Base-by-base conservation (phyloP, 495 filamentous ascomycete species). In the Thermothielavioides terrestris region DNA sequence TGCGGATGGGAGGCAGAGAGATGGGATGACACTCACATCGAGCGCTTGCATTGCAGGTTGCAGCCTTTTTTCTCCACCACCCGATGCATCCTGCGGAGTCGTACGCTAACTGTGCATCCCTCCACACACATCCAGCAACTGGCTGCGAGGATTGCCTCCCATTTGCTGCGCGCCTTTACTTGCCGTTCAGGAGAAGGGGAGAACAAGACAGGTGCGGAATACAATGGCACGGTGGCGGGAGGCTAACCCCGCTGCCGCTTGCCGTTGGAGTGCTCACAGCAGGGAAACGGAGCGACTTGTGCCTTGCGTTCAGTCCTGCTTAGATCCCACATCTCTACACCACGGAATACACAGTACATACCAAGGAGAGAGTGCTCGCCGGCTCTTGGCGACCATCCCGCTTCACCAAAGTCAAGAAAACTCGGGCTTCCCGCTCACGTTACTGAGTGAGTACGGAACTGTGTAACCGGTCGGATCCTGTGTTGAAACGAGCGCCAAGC, bases 251-350 rank as follows among this genome's bases (percentile, higher is more conserved):
- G 47, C n/a, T n/a, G n/a, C n/a, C n/a, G n/a, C n/a, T n/a, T n/a
- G n/a, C n/a, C n/a, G 37, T 21, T 42, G 5, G 30, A 23, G 28
- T 34, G n/a, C n/a, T n/a, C n/a, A n/a, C 21, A 28, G 21, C 20
- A 25, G 38, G 28, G 30, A 49, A 49, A 49, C 47, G 47, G 47
- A 49, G 23, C 26, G 11, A 42, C 47, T 26, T 21, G 25, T 34
- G 36, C 46, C 36, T 41, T 32, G 17, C 25, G 18, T 18, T 22
- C 21, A 20, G 15, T n/a, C n/a, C n/a, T n/a, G n/a, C n/a, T n/a
- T n/a, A n/a, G n/a, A n/a, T n/a, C n/a, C n/a, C n/a, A n/a, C n/a
- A n/a, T n/a, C n/a, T n/a, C n/a, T n/a, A n/a, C n/a, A n/a, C n/a
- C n/a, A n/a, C n/a, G n/a, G n/a, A n/a, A n/a, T n/a, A n/a, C n/a